Percentiles rank a stretch among this genome's conserved stretches.
Conservation (phyloP, 2,329 filamentous ascomycete species). For the Botrytis paeoniae region DNA sequence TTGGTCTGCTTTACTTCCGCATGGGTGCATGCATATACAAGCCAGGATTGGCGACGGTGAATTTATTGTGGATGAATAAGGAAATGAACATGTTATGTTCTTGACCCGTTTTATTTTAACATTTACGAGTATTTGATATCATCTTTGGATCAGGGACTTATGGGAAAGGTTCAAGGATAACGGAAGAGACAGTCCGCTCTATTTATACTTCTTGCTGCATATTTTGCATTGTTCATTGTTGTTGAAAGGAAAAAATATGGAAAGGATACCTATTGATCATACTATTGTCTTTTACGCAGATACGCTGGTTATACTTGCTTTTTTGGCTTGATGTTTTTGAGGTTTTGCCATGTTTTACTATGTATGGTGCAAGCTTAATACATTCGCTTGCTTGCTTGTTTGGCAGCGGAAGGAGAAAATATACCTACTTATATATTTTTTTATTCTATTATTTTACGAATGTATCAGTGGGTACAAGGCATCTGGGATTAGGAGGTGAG, state of each 20-base stretch:
- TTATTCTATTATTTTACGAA: not conserved
- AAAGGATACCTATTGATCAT: slow-evolving; percentile 18
- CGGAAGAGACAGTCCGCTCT: slow-evolving; percentile 6
- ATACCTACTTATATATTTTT: slow-evolving; percentile 8
- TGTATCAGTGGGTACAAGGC: not conserved
- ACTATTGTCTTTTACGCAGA: slow-evolving; percentile 15
- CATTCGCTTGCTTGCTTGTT: not conserved
- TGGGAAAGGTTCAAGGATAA: not conserved
- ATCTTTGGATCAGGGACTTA: not conserved
- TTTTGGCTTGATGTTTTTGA: slow-evolving; percentile 15
- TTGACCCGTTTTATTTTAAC: not conserved
- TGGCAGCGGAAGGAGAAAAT: not conserved
- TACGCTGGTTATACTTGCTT: slow-evolving; percentile 16
- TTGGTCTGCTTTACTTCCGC: slow-evolving; percentile 5
- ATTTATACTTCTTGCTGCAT: slow-evolving; percentile 14
- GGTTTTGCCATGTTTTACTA: not conserved
- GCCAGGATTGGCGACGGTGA: slow-evolving; percentile 12
- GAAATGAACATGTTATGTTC: not conserved
- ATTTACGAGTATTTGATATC: not conserved
- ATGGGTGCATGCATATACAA: slow-evolving; percentile 16
- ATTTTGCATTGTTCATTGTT: not conserved
- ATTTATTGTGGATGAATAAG: slow-evolving; percentile 6
- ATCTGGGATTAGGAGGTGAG: not conserved
- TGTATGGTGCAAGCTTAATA: slow-evolving; percentile 11
- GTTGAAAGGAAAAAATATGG: slow-evolving; percentile 1